Evolutionary conservation across 2,329 filamentous ascomycete genomes (phyloP).

Genomic region (Furcasterigmium furcatum): DNA sequence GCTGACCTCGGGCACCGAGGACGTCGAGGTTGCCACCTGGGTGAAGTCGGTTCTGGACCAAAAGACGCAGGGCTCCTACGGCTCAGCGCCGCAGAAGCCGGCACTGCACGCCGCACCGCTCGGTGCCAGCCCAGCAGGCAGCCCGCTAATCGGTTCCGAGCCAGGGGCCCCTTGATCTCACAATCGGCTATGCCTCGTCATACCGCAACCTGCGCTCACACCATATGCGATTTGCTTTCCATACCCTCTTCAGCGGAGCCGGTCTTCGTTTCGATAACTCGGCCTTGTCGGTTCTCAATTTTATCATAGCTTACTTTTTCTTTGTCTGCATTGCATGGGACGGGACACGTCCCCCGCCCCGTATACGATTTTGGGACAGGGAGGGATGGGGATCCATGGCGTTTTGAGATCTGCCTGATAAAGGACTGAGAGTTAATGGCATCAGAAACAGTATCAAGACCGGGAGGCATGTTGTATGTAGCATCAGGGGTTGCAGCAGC

Average conservation of each 20-base stretch:
- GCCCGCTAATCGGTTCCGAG: slow-evolving; percentile 21
- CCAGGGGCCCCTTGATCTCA: slow-evolving; percentile 5
- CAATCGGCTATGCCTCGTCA: slow-evolving; percentile 23
- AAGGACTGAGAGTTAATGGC: no score
- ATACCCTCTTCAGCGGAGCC: slow-evolving; percentile 11
- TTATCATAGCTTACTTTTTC: no score
- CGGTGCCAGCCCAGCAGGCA: slow-evolving; percentile 61
- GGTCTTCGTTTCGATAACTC: slow-evolving; percentile 4
- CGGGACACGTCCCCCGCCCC: neutral
- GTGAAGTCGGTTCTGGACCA: slow-evolving; percentile 69
- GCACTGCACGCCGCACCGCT: slow-evolving; percentile 85
- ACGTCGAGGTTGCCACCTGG: slow-evolving; percentile 85
- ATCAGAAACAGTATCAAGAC: no score
- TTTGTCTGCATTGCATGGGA: neutral
- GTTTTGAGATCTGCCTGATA: no score
- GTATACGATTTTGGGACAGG: neutral
- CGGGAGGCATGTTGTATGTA: no score
- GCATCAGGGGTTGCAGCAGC: no score
- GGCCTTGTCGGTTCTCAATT: slow-evolving; percentile 5
- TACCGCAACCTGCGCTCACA: no score
- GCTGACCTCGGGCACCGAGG: slow-evolving; percentile 46
- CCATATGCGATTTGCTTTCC: no score
- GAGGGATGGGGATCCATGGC: no score
- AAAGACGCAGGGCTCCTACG: slow-evolving; percentile 52
- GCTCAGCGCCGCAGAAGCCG: slow-evolving; percentile 59